A percentile compares a stretch with the other conserved stretches of the same genome.
Evolutionary conservation across 768 basidiomycete species (phyloP).

Genomic region (Paxillus rubicundulus): DNA sequence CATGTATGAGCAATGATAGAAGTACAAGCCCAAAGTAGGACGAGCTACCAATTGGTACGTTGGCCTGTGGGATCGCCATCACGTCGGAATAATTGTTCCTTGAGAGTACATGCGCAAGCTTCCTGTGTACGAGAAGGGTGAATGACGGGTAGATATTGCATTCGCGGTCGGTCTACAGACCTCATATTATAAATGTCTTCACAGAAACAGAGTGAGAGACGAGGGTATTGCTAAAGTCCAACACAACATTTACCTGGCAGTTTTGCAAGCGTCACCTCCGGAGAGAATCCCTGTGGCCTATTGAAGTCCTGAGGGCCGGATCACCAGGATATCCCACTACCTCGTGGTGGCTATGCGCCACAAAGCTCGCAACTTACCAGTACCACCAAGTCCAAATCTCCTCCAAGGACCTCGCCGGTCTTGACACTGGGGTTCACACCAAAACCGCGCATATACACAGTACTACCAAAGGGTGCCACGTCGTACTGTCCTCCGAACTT

Average conservation of each 20-base stretch:
- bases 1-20: background rate
- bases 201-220: no score
- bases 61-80: slow-evolving; percentile 31
- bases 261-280: slow-evolving; percentile 19
- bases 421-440: slow-evolving; percentile 27
- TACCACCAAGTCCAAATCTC: slow-evolving; percentile 54
- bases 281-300: slow-evolving; percentile 28
- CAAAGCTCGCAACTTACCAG: slow-evolving; percentile 35
- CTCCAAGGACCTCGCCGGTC: background rate
- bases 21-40: no score
- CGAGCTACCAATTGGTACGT: slow-evolving; percentile 43
- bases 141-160: background rate
- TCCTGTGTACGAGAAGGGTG: slow-evolving; percentile 18
- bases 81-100: slow-evolving; percentile 35
- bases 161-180: slow-evolving; percentile 12
- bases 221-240: background rate
- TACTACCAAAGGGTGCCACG: slow-evolving; percentile 49
- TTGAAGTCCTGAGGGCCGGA: slow-evolving; percentile 31
- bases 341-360: background rate
- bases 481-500: slow-evolving; percentile 34
- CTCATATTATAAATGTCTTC: slow-evolving; percentile 32
- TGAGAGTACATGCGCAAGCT: slow-evolving; percentile 30
- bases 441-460: slow-evolving; percentile 38
- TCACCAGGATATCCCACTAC: background rate
- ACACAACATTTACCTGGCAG: slow-evolving; percentile 27